Percentiles rank a stretch among this genome's conserved stretches.
These are phyloP conservation scores for Rhizophagus sp. DNA, from an alignment of 192 early-diverging fungal species.

Conservation along the genomic window DNA sequence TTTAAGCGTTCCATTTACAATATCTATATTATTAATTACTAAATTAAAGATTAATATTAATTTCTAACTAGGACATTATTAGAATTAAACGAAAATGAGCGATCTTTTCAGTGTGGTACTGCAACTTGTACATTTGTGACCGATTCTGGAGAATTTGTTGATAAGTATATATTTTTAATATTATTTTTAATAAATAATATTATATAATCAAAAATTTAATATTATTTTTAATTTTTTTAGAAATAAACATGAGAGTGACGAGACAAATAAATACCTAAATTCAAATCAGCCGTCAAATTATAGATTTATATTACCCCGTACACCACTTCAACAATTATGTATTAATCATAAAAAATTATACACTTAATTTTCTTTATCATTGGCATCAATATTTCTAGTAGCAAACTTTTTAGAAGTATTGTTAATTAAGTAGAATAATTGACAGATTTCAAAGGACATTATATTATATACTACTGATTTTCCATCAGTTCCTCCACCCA, in stretches of 20 bases:
- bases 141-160: background rate
- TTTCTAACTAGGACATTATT: background rate
- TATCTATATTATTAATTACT: too few relatives aligned
- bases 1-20: too few relatives aligned
- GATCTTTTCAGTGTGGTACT: background rate
- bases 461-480: too few relatives aligned
- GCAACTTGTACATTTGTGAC: background rate
- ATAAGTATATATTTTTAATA: background rate
- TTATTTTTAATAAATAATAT: too few relatives aligned
- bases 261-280: background rate
- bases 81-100: background rate
- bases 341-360: too few relatives aligned
- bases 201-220: background rate
- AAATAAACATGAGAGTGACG: background rate
- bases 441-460: too few relatives aligned
- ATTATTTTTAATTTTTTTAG: background rate
- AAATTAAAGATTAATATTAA: too few relatives aligned
- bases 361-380: too few relatives aligned
- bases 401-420: too few relatives aligned
- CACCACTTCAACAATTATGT: background rate
- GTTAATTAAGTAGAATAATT: too few relatives aligned
- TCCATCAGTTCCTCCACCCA: too few relatives aligned
- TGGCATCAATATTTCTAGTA: too few relatives aligned
- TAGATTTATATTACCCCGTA: background rate
- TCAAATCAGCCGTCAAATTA: background rate